Base-by-base conservation (phyloP, 2,329 filamentous ascomycete species). In the Monosporascus sp. region DNA sequence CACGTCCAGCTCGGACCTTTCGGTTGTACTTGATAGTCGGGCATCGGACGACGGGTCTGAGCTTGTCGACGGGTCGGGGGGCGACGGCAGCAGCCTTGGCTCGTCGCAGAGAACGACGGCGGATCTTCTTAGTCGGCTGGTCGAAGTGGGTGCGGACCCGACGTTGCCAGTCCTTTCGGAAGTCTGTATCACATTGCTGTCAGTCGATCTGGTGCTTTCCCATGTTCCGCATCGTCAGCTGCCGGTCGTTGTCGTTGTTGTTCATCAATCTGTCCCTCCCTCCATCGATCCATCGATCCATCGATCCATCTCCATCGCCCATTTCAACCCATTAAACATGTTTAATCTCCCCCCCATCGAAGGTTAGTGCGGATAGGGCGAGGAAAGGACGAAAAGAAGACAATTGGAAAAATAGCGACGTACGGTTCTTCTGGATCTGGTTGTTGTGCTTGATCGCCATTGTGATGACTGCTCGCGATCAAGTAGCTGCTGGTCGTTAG, bases 101-200 rank as follows among this genome's bases (percentile, higher is more conserved):
- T 74, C 91, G 85, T 78, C 94, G 93, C 68, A 91, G 89, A 77
- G 89, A 84, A 72, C 94, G 88, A 78, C 94, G 89, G 77, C 88
- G 86, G 78, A 87, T 85, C 87, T 99, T 99, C 80, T 91, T 91
- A 76, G 93, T 94, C 76, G 94, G 88, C 93, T 97, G 94, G 85
- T 99, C 91, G 83, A 99, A 99, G 86, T 99, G 94, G 79, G 90
- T 89, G 81, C 91, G 90, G 75, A 99, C 94, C 81, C 92, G 90
- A 82, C 91, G 90, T 81, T 97, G 92, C 94, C 94, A 99, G 85
- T 99, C 92, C 91, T 96, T 97, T 82, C 91, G 92, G 90, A 96
- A 96, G 77, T 97, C 89, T 94, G 72, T 60, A 63, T 58, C 61
- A 56, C 58, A 68, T 76, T 68, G 78, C 3, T 26, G 67, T 67